Base-by-base conservation (phyloP, 2,329 filamentous ascomycete species). In the Hypocreales sp. region DNA sequence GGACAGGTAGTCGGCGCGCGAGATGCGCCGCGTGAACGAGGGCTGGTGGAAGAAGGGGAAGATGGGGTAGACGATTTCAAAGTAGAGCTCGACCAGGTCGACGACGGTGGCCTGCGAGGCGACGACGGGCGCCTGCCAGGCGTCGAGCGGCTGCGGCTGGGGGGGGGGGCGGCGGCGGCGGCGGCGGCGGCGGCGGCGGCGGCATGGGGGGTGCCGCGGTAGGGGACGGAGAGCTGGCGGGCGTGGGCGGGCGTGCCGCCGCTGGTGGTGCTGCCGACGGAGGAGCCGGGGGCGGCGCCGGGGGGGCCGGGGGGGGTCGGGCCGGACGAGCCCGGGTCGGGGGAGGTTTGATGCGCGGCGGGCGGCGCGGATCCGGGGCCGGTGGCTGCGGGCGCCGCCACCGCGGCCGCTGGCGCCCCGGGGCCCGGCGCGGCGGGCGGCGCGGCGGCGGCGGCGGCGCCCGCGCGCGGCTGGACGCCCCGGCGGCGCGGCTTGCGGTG, bases 31-130 rank as follows among this genome's bases (percentile, higher is more conserved):
- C 15, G 51, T 40, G 23, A 61, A 50, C 12, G 53, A 56, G n/a
- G 50, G 49, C 20, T 51, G 51, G 37, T 67, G 59, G 35, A 67
- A 67, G 15, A 67, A 44, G 5, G 63, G 62, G 32, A 64, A 59
- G 38, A 66, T 57, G 2, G 62, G 62, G 40, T 66, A 66, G n/a
- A 65, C 55, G 23, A 62, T 53, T 31, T 65, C 58, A 40, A 63
- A 60, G 45, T 64, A 67, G 11, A 66, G 47, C 11, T 60, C 51
- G 15, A 62, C 47, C n/a, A 63, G 43, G 38, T 53, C 47, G 11
- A 28, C 43, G 22, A 64, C 55, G 20, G 34, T 31, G 14, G 32
- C 34, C 28, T 37, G 37, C 26, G 30, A 33, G 23, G 35, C 34
- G 18, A 38, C 24, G n/a, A 26, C 30, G 9, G 36, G 30, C 15